Percentiles rank a stretch among this genome's conserved stretches.
These are phyloP conservation scores for Sungouiozyma ichnusensis DNA, from an alignment of 805 yeast species.

Conservation along the genomic window DNA sequence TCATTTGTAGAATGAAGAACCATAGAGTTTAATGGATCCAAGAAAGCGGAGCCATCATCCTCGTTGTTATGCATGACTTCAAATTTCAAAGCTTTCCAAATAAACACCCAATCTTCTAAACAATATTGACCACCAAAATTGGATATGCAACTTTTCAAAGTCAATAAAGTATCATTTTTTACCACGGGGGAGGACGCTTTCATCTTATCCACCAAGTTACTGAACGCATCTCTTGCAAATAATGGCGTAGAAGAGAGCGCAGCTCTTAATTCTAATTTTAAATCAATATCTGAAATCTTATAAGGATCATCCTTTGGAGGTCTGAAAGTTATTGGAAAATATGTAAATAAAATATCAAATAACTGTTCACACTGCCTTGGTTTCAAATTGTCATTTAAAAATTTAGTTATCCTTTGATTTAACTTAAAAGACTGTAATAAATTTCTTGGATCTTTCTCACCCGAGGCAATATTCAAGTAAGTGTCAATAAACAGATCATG, in stretches of 20 bases:
- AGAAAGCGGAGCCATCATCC: constrained; percentile 21
- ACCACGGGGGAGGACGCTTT: constrained; percentile 65
- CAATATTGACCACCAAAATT: constrained; percentile 41
- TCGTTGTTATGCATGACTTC: constrained; percentile 80
- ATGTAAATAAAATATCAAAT: constrained; percentile 85
- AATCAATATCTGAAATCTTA: constrained; percentile 61
- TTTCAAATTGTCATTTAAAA: constrained; percentile 17
- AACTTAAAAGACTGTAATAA: constrained; percentile 58
- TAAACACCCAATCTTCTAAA: constrained; percentile 51
- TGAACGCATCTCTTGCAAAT: constrained; percentile 65
- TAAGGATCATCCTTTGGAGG: constrained; percentile 84
- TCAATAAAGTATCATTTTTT: constrained; percentile 60
- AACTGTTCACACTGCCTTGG: constrained; percentile 46
- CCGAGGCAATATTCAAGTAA: constrained; percentile 60
- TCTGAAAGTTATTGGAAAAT: constrained; percentile 90
- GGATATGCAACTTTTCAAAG: constrained; percentile 47
- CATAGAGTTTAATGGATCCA: not conserved
- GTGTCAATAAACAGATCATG: constrained; percentile 38
- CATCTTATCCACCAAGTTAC: constrained; percentile 69
- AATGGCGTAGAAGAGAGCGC: constrained; percentile 52
- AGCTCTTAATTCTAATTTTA: constrained; percentile 49
- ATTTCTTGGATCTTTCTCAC: constrained; percentile 93
- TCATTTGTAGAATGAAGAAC: constrained; percentile 23
- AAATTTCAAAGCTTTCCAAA: constrained; percentile 84
- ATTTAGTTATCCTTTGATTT: constrained; percentile 36